A percentile compares a stretch with the other conserved stretches of the same genome.
phyloP scores from a whole-genome alignment of 179 eudicot genomes.

The Pouteria campechiana region DNA sequence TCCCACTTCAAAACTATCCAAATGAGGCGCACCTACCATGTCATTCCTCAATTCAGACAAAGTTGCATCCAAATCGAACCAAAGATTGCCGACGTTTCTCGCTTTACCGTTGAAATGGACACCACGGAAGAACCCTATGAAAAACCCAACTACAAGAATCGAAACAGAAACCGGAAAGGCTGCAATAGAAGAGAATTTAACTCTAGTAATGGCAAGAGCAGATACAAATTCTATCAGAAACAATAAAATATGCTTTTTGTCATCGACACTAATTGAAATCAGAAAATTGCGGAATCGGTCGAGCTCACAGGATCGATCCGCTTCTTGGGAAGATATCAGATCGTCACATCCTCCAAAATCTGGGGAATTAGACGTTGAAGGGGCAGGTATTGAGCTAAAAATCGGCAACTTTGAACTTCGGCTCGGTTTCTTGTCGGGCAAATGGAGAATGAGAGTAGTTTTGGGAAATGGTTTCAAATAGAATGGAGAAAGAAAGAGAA shows the following conservation, averaged over 20 bases:
- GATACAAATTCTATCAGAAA: slow-evolving; percentile 68
- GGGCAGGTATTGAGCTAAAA: no score
- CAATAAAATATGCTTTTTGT: slow-evolving; percentile 55
- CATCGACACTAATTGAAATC: slow-evolving; percentile 47
- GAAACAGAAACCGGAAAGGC: slow-evolving; percentile 68
- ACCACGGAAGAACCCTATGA: slow-evolving; percentile 61
- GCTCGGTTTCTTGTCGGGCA: no score
- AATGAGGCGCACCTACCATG: slow-evolving; percentile 33
- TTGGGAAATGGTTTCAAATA: no score
- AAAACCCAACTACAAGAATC: slow-evolving; percentile 72
- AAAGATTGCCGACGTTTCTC: slow-evolving; percentile 26
- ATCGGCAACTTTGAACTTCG: no score
- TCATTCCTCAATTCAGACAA: slow-evolving; percentile 35
- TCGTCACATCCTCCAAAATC: slow-evolving; percentile 73
- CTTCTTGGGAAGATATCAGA: slow-evolving; percentile 18
- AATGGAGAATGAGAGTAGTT: no score
- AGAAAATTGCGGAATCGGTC: slow-evolving; percentile 36
- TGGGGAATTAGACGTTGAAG: slow-evolving; percentile 20
- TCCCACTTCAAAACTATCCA: slow-evolving; percentile 34
- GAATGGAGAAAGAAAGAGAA: no score
- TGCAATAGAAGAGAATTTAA: slow-evolving; percentile 70
- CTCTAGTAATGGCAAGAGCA: slow-evolving; percentile 78
- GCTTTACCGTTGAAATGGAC: slow-evolving; percentile 34
- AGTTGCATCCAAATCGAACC: slow-evolving; percentile 39
- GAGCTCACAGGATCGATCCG: slow-evolving; percentile 45